phyloP scores from a whole-genome alignment of 768 basidiomycete genomes.

The Boletus reticuloceps region DNA sequence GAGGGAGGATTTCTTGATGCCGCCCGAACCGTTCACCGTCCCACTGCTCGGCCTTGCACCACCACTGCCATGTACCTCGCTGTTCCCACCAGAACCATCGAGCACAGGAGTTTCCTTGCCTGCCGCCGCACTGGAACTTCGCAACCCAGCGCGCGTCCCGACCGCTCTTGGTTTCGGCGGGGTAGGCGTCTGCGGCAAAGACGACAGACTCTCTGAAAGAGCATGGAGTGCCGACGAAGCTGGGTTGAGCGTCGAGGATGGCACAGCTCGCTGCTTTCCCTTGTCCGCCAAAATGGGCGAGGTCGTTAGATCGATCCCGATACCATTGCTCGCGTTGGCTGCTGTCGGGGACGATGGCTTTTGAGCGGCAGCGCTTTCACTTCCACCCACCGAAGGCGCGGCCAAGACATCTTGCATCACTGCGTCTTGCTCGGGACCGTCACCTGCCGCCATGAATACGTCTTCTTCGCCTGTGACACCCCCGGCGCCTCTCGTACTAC shows the following conservation, averaged over 20 bases:
- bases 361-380: conserved; percentile 5
- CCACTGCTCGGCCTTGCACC: not conserved
- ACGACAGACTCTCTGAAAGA: conserved; percentile 59
- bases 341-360: conserved; percentile 4
- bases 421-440: not conserved
- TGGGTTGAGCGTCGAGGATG: conserved; percentile 22
- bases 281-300: conserved; percentile 18
- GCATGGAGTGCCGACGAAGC: conserved; percentile 49
- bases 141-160: conserved; percentile 51
- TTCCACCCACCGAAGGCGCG: conserved; percentile 8
- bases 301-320: conserved; percentile 12
- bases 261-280: conserved; percentile 11
- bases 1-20: conserved; percentile 34
- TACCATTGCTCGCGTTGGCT: conserved; percentile 2
- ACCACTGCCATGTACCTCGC: not conserved
- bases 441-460: not conserved
- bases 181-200: conserved; percentile 41
- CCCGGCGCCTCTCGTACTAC: too few relatives aligned
- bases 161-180: conserved; percentile 31
- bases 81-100: conserved; percentile 12
- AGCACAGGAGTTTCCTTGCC: conserved; percentile 23
- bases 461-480: not conserved
- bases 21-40: conserved; percentile 21
- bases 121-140: conserved; percentile 36
- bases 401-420: not conserved